Base-by-base conservation (phyloP, 75 land plant genomes). In the Isoetes taiwanensis region DNA sequence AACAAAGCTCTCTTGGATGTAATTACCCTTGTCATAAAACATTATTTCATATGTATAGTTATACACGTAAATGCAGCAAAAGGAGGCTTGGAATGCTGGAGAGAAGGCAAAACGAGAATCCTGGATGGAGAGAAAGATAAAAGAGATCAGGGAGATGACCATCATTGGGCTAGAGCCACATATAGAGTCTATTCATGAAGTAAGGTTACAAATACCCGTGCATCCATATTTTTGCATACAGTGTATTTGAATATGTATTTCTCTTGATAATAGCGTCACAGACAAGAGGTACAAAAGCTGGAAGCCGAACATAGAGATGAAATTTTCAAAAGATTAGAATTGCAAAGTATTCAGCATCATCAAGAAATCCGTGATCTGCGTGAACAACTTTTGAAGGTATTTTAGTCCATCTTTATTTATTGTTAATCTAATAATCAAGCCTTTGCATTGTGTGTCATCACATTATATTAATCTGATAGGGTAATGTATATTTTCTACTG, bases 101-200 rank as follows among this genome's bases (percentile, higher is more conserved):
- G 68, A 65, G 34, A 65, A 65, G 34, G 31, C 65, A 57, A 58
- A 62, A 33, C 63, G 40, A 12, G 60, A 65, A 30, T 9, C 32
- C 1, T 65, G 68, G 68, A 34, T 26, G 33, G 68, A 57, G 8
- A 58, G 43, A 41, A 65, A 65, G 33, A 65, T 34, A n/a, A 65
- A 65, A 52, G 64, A 65, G 17, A 38, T 65, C 27, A 65, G 43
- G 34, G 68, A 65, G 34, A 58, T 59, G 32, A 59, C 67, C n/a
- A 41, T 64, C 57, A 34, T 30, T 40, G 67, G 67, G 0, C 63
- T 64, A 11, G 67, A 64, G 32, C 67, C 67, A 16, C 67, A 64
- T 53, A 58, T 64, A 21, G 67, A 64, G 10, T 25, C 21, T 34
- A 57, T 63, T 41, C 54, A 63, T 34, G 65, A 63, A 11, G 65